Conservation (phyloP, 2,329 filamentous ascomycete species). For the Myriosclerotinia scirpicola region DNA sequence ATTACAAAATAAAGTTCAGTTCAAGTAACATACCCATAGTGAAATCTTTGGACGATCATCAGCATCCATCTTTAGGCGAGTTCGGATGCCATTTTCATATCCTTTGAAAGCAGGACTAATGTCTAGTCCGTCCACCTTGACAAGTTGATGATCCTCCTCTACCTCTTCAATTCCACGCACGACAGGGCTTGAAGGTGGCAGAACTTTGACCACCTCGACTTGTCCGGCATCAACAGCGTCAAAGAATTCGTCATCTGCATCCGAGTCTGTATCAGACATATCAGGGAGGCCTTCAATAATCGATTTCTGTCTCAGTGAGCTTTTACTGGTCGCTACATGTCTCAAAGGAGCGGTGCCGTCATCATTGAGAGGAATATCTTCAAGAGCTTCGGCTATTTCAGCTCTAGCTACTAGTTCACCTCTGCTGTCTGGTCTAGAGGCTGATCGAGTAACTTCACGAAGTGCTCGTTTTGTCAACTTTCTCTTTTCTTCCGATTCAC, state of each 20-base stretch:
- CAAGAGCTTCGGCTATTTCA: conserved; percentile 42
- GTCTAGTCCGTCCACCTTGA: conserved; percentile 54
- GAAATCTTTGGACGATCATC: conserved; percentile 93
- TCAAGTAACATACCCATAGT: conserved; percentile 73
- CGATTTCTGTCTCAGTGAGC: conserved; percentile 57
- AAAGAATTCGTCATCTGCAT: conserved; percentile 91
- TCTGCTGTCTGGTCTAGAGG: conserved; percentile 48
- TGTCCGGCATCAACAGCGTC: conserved; percentile 94
- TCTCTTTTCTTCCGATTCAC: conserved; percentile 86
- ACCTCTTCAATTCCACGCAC: conserved; percentile 45
- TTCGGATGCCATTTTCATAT: conserved; percentile 85
- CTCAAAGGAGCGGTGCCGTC: conserved; percentile 39
- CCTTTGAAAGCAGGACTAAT: conserved; percentile 80
- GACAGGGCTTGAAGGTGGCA: conserved; percentile 44
- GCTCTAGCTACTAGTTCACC: conserved; percentile 28
- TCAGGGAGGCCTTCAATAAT: conserved; percentile 67
- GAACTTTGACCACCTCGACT: conserved; percentile 74
- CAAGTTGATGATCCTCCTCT: conserved; percentile 39
- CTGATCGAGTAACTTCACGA: conserved; percentile 72
- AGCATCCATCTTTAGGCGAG: conserved; percentile 80
- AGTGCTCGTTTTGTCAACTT: conserved; percentile 87
- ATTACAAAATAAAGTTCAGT: not conserved
- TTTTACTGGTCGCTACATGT: conserved; percentile 46
- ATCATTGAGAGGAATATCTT: conserved; percentile 43
- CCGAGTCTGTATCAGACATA: conserved; percentile 72